These are phyloP conservation scores for Botrytis galanthina DNA, from an alignment of 2,329 filamentous ascomycete genomes.

Conservation along the genomic window DNA sequence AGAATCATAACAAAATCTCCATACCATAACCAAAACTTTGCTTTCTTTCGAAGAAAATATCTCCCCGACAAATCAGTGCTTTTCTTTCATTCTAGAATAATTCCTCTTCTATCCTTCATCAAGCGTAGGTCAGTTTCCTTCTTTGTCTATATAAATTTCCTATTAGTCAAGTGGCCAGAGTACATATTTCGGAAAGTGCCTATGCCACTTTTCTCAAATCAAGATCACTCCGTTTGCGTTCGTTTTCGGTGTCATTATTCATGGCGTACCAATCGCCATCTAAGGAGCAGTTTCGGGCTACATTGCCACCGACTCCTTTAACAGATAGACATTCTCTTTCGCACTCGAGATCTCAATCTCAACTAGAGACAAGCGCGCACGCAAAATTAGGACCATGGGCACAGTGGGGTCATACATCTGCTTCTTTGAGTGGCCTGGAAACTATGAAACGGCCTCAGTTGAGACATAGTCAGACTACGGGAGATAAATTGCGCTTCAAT, in stretches of 20 bases:
- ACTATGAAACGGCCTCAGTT: background rate
- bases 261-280: background rate
- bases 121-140: background rate
- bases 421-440: slow-evolving; percentile 1
- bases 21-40: background rate
- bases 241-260: background rate
- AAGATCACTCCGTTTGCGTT: background rate
- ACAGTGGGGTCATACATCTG: slow-evolving; percentile 5
- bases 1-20: background rate
- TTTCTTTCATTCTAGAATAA: background rate
- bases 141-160: slow-evolving; percentile 1
- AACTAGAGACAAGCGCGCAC: background rate
- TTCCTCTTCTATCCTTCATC: background rate
- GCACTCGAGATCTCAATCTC: background rate
- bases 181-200: background rate
- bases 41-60: background rate
- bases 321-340: background rate
- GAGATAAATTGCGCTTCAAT: background rate
- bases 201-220: background rate
- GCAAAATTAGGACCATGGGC: slow-evolving; percentile 7
- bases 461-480: background rate
- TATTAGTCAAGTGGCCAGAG: background rate
- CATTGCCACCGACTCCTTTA: background rate
- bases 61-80: no score
- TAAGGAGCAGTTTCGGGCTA: background rate